phyloP scores from a whole-genome alignment of 169 alveolate species.

The Eimeria zaria region DNA sequence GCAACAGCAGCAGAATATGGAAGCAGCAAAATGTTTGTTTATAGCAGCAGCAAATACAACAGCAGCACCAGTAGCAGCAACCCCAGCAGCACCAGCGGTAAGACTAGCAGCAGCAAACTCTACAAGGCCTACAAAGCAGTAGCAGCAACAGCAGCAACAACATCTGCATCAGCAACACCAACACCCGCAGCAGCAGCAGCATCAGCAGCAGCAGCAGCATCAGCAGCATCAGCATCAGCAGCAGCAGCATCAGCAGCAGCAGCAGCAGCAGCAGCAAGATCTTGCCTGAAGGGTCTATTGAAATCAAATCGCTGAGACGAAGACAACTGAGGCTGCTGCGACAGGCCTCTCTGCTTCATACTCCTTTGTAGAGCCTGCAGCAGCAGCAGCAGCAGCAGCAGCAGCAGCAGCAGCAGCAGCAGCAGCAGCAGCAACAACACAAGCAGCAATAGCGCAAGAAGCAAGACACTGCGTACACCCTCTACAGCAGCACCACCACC shows the following conservation, averaged over 20 bases:
- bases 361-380: conserved; percentile 33
- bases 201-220: neutral
- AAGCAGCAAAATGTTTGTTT: too few species aligned
- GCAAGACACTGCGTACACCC: too few species aligned
- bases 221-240: neutral
- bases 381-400: conserved; percentile 34
- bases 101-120: neutral
- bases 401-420: conserved; percentile 30
- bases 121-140: neutral
- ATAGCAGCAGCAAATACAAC: neutral
- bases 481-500: neutral
- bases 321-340: conserved; percentile 84
- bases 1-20: neutral
- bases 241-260: neutral
- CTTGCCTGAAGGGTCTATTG: conserved; percentile 67
- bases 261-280: neutral
- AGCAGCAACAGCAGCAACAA: neutral
- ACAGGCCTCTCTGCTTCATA: conserved; percentile 65
- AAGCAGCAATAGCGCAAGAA: neutral
- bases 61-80: neutral
- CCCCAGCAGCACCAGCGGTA: neutral
- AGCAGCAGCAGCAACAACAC: neutral
- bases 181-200: too few species aligned
- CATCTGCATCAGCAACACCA: too few species aligned
- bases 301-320: conserved; percentile 73